A percentile compares a stretch with the other conserved stretches of the same genome.
These are phyloP conservation scores for Coniochaeta ligniaria DNA, from an alignment of 2,329 filamentous ascomycete species.

Conservation along the genomic window DNA sequence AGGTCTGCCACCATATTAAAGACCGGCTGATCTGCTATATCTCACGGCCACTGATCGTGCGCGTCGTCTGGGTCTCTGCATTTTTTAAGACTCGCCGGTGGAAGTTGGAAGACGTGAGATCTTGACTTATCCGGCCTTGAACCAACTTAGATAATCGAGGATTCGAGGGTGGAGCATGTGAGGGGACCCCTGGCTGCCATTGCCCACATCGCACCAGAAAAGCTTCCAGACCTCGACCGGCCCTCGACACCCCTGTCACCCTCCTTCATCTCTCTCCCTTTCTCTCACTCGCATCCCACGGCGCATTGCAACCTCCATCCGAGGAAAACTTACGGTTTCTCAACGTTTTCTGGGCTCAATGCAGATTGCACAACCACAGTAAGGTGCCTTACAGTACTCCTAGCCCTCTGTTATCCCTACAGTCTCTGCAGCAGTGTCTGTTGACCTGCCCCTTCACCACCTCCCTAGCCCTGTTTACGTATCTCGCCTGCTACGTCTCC, in stretches of 20 bases:
- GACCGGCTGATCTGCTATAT: neutral
- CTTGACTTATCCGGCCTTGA: neutral
- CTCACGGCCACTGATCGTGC: neutral
- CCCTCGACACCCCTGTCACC: constrained; percentile 11
- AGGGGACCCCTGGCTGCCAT: neutral
- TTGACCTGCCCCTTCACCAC: neutral
- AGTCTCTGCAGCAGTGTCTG: neutral
- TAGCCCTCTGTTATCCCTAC: neutral
- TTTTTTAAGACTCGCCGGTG: too few species aligned
- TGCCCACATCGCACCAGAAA: neutral
- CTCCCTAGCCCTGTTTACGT: neutral
- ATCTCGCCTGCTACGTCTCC: neutral
- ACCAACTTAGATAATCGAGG: neutral
- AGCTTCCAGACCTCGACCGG: constrained; percentile 14
- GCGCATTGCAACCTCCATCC: neutral
- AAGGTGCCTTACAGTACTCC: neutral
- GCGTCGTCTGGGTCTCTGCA: too few species aligned
- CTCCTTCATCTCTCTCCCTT: neutral
- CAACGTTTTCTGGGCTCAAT: neutral
- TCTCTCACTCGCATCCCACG: neutral
- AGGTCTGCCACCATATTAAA: neutral
- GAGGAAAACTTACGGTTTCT: neutral
- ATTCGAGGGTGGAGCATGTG: neutral
- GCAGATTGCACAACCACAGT: too few species aligned
- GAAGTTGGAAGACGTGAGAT: neutral